These are phyloP conservation scores for Backusella tuberculispora DNA, from an alignment of 192 early-diverging fungal genomes.

Conservation along the genomic window DNA sequence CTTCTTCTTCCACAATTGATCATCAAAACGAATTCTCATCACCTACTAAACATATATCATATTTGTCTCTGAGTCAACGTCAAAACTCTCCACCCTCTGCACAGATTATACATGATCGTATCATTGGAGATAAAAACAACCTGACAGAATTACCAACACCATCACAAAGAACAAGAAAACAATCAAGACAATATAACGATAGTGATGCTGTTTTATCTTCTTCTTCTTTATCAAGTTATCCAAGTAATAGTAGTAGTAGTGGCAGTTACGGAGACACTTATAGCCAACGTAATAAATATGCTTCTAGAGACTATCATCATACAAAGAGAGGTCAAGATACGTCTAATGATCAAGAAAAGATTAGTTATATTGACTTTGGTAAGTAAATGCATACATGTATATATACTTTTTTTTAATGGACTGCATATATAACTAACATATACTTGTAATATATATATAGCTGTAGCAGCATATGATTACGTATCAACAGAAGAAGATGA, in stretches of 20 bases:
- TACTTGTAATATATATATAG: not conserved
- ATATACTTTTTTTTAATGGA: not conserved
- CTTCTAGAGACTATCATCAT: not conserved
- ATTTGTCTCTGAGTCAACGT: not conserved
- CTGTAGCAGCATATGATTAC: slow-evolving; percentile 33
- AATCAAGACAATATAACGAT: not conserved
- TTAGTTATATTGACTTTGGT: slow-evolving; percentile 23
- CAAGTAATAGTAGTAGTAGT: not conserved
- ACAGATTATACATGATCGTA: slow-evolving; percentile 20
- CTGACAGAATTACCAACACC: not conserved
- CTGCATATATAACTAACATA: not conserved
- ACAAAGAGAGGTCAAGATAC: not conserved
- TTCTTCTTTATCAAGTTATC: not conserved
- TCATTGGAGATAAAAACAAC: not conserved
- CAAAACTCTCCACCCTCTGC: not conserved
- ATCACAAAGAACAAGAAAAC: not conserved
- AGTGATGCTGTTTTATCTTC: not conserved
- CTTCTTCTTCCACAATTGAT: not conserved
- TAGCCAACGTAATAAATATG: not conserved
- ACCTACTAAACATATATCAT: too few species aligned
- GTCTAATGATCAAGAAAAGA: not conserved
- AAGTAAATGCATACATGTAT: not conserved
- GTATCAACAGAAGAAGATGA: slow-evolving; percentile 34
- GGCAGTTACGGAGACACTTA: not conserved
- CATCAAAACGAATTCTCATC: not conserved